Base-by-base conservation (phyloP, 2,329 filamentous ascomycete genomes). In the Akanthomyces lecanii region DNA sequence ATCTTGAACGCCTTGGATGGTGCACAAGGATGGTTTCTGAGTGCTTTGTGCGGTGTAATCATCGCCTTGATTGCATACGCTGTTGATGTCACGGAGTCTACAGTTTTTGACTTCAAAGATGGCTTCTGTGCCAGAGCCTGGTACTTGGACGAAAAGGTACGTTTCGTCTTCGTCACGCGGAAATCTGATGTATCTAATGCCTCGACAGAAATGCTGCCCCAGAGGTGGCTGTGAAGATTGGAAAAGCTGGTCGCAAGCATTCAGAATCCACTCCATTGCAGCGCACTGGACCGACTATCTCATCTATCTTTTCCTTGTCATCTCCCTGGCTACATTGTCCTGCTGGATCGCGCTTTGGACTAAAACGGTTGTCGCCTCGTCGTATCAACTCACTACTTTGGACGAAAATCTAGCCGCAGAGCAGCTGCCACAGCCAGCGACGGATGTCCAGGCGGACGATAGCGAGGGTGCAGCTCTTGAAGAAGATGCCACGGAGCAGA, bases 331-430 rank as follows among this genome's bases (percentile, higher is more conserved):
- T 3, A 76, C 85, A 64, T 72, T 88, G 5, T 87, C 93, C 2
- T 98, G 93, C 71, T 78, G 89, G 56, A 78, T 98, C 64, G 96
- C 94, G 0, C 78, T 98, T 51, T 87, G 87, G 36, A 97, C 95
- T n/a, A 96, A 96, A 77, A 98, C 94, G 0, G 89, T 95, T 7
- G 91, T 98, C 1, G 93, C 94, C 0, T 97, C 93, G 1, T 88
- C 91, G 1, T 89, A 96, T 67, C 90, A 89, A 0, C 84, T 98
- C 64, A 86, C 91, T 0, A 98, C 94, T 0, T 80, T 98, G 21
- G 95, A 98, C 73, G 95, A 98, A 75, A 96, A 99, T 68, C 81
- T 99, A 1, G 93, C 85, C 1, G 93, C 93, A 10, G 82, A 86
- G 44, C 71, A 78, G 63, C 72, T 72, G 53, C 69, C 77, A 2